Percentiles rank a stretch among this genome's conserved stretches.
Evolutionary conservation across 495 filamentous ascomycete species (phyloP).

Genomic region (Penicillium waksmanii): DNA sequence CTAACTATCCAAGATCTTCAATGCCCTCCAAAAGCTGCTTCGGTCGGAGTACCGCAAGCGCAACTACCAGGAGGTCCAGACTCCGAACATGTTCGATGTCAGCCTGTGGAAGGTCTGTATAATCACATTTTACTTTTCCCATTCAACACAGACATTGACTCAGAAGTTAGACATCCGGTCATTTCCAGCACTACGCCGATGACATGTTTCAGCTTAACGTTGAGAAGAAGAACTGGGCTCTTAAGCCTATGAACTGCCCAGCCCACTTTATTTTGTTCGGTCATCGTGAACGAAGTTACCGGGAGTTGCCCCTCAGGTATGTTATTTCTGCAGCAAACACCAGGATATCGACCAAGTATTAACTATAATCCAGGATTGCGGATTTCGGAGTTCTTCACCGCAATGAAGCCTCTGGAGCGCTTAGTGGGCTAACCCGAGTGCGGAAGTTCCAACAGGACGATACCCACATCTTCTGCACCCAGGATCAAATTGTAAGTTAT

Average conservation of each 20-base stretch:
- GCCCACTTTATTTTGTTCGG: slow-evolving; percentile 58
- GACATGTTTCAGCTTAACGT: slow-evolving; percentile 95
- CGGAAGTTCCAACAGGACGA: slow-evolving; percentile 95
- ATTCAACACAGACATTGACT: too few species aligned
- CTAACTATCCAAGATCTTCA: slow-evolving; percentile 69
- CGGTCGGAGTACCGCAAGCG: slow-evolving; percentile 89
- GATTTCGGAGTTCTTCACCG: slow-evolving; percentile 96
- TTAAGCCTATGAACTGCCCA: slow-evolving; percentile 99
- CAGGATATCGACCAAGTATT: too few species aligned
- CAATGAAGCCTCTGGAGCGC: slow-evolving; percentile 91
- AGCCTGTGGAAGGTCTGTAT: slow-evolving; percentile 84
- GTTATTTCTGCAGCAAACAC: too few species aligned
- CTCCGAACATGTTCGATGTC: slow-evolving; percentile 94
- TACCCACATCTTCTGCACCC: slow-evolving; percentile 87
- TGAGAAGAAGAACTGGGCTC: slow-evolving; percentile 77
- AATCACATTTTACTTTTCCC: too few species aligned
- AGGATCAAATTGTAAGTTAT: slow-evolving; percentile 66
- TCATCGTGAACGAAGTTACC: slow-evolving; percentile 79
- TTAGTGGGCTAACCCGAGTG: slow-evolving; percentile 88
- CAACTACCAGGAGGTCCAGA: slow-evolving; percentile 91
- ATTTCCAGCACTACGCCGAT: slow-evolving; percentile 94
- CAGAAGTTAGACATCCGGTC: slow-evolving; percentile 50
- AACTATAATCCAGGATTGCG: slow-evolving; percentile 59
- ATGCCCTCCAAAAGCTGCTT: slow-evolving; percentile 78
- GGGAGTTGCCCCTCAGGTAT: slow-evolving; percentile 74